These are phyloP conservation scores for Ulota crispa DNA, from an alignment of 225 moss, liverwort and hornwort species.

Conservation along the genomic window DNA sequence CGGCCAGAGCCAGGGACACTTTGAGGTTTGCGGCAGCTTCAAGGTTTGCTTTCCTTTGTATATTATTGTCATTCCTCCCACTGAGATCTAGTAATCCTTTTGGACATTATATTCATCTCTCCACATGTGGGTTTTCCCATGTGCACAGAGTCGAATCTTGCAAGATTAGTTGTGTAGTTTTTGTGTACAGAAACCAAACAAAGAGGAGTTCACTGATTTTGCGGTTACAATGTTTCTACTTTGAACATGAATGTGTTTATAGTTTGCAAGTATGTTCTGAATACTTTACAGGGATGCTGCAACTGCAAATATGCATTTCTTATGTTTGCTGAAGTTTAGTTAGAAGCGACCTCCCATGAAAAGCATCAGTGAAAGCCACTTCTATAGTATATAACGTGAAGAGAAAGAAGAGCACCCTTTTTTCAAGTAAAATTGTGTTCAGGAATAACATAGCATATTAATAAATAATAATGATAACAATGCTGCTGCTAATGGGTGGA, in stretches of 20 bases:
- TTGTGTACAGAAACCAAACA: background rate
- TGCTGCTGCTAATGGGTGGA: no score
- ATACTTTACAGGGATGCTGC: background rate
- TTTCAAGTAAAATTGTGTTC: no score
- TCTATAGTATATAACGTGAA: no score
- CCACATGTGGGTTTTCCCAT: background rate
- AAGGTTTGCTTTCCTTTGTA: conserved; percentile 15
- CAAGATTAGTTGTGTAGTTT: background rate
- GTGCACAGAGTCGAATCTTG: background rate
- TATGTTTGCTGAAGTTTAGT: background rate
- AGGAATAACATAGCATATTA: no score
- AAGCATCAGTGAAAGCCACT: no score
- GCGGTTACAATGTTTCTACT: background rate
- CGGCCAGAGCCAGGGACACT: background rate
- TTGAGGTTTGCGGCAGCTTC: conserved; percentile 4
- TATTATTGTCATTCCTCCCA: background rate
- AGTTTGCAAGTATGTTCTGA: background rate
- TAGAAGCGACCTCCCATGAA: background rate
- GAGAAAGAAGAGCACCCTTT: no score
- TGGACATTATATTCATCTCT: background rate
- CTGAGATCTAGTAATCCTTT: background rate
- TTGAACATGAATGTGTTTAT: background rate
- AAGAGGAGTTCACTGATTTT: background rate
- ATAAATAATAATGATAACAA: no score
- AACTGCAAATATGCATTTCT: no score